These are phyloP conservation scores for Arthonia radiata DNA, from an alignment of 495 filamentous ascomycete genomes.

Conservation along the genomic window DNA sequence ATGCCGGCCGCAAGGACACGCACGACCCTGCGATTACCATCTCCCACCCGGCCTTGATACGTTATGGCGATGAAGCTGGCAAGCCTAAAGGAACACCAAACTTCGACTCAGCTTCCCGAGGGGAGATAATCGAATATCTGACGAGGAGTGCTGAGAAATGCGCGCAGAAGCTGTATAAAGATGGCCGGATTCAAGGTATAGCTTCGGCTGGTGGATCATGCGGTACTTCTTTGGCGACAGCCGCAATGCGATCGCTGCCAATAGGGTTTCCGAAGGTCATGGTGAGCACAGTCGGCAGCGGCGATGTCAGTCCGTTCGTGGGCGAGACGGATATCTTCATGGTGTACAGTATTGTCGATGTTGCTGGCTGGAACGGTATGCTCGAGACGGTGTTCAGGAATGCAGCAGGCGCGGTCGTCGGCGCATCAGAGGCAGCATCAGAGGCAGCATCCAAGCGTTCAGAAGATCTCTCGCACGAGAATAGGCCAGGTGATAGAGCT, in stretches of 20 bases:
- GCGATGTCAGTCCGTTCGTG: slow-evolving; percentile 30
- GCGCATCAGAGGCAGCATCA: slow-evolving; percentile 27
- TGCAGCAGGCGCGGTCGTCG: slow-evolving; percentile 31
- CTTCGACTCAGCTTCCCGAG: slow-evolving; percentile 17
- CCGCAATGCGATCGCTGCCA: slow-evolving; percentile 33
- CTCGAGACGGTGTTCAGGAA: slow-evolving; percentile 30
- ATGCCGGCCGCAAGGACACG: slow-evolving; percentile 23
- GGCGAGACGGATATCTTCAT: slow-evolving; percentile 42
- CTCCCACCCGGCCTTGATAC: slow-evolving; percentile 16
- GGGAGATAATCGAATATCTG: slow-evolving; percentile 26
- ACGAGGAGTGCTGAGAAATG: slow-evolving; percentile 14
- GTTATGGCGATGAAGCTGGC: background rate
- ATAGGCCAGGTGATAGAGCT: background rate
- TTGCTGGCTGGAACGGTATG: slow-evolving; percentile 36
- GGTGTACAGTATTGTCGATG: slow-evolving; percentile 46
- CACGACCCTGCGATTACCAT: slow-evolving; percentile 23
- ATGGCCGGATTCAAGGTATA: slow-evolving; percentile 23
- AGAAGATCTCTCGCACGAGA: slow-evolving; percentile 1
- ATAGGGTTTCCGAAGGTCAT: slow-evolving; percentile 44
- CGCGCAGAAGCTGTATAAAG: slow-evolving; percentile 13
- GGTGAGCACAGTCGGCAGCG: slow-evolving; percentile 39
- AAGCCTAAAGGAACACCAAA: slow-evolving; percentile 2
- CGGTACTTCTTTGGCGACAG: slow-evolving; percentile 28
- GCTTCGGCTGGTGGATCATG: slow-evolving; percentile 31
- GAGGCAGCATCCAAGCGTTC: slow-evolving; percentile 4